phyloP scores from a whole-genome alignment of 2,329 filamentous ascomycete species.

The Fusarium virguliforme region DNA sequence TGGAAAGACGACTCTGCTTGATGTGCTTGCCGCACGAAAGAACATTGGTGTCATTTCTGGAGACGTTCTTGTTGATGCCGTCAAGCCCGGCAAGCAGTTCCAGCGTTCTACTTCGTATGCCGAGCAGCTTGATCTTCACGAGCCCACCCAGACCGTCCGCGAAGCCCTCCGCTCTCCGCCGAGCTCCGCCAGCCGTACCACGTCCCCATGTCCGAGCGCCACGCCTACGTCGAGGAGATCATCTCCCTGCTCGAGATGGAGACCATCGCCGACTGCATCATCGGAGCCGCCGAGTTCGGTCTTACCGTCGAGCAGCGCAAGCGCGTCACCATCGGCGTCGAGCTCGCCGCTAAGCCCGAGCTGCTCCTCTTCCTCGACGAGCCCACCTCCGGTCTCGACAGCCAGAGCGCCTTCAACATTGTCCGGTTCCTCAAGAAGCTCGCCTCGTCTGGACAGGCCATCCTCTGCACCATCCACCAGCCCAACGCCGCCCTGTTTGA shows the following conservation, averaged over 20 bases:
- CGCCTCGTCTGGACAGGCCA: constrained; percentile 85
- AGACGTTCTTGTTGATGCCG: constrained; percentile 71
- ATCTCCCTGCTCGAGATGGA: constrained; percentile 74
- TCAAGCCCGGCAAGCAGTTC: constrained; percentile 72
- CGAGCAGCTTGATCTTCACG: constrained; percentile 75
- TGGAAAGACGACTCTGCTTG: constrained; percentile 88
- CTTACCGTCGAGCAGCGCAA: constrained; percentile 77
- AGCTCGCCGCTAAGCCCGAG: constrained; percentile 86
- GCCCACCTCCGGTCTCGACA: constrained; percentile 79
- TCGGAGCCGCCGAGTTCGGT: constrained; percentile 76
- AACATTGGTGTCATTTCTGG: constrained; percentile 74
- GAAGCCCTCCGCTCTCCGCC: constrained; percentile 75
- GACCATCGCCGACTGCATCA: constrained; percentile 71
- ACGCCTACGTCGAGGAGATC: constrained; percentile 74
- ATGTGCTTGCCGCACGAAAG: constrained; percentile 78
- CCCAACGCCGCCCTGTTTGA: constrained; percentile 90
- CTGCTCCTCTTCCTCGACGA: constrained; percentile 85
- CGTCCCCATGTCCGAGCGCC: constrained; percentile 69
- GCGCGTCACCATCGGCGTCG: constrained; percentile 92
- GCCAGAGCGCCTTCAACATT: constrained; percentile 81
- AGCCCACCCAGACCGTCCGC: constrained; percentile 74
- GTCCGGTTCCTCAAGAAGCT: constrained; percentile 84
- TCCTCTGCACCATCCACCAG: constrained; percentile 93
- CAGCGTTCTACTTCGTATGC: constrained; percentile 75
- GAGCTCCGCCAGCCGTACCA: constrained; percentile 71